A percentile compares a stretch with the other conserved stretches of the same genome.
These are phyloP conservation scores for Phytophthora brassicae DNA, from an alignment of 352 stramenopile species.

Conservation along the genomic window DNA sequence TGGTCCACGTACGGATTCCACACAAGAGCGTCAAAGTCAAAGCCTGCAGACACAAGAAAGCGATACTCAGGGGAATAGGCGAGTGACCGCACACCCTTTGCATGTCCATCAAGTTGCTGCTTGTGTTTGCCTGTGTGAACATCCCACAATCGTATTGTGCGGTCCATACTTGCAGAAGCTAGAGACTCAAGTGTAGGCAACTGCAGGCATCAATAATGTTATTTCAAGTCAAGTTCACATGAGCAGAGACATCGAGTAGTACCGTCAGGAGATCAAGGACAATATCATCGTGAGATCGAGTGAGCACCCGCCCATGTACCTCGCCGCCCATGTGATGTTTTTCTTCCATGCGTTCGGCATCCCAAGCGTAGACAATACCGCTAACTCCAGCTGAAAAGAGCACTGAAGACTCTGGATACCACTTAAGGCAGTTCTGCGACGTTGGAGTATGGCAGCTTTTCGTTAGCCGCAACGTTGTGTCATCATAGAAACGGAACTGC, in stretches of 20 bases:
- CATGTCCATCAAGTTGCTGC: constrained; percentile 83
- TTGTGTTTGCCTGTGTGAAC: constrained; percentile 84
- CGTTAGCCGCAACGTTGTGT: constrained; percentile 60
- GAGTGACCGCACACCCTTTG: constrained; percentile 78
- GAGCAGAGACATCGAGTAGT: constrained; percentile 3
- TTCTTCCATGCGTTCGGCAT: constrained; percentile 84
- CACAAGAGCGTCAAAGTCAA: constrained; percentile 88
- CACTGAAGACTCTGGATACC: constrained; percentile 64
- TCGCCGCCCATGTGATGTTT: constrained; percentile 81
- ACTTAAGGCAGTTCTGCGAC: constrained; percentile 82
- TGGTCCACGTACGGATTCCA: constrained; percentile 92
- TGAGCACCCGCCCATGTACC: constrained; percentile 50
- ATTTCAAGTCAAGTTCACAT: background rate
- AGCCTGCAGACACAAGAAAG: constrained; percentile 85
- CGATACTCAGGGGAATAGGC: constrained; percentile 86
- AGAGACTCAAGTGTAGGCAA: constrained; percentile 79
- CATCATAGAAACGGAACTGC: constrained; percentile 85
- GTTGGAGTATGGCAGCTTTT: constrained; percentile 84
- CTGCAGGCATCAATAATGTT: constrained; percentile 24
- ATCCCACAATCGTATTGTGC: constrained; percentile 89
- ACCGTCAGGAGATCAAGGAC: constrained; percentile 83
- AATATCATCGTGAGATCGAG: constrained; percentile 86
- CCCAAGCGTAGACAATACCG: constrained; percentile 86
- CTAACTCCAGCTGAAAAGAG: constrained; percentile 85
- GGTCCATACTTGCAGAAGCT: constrained; percentile 87